Evolutionary conservation across 139 green algal genomes (phyloP), one percentile per base, ranked within the genome.

Genomic region (Monoraphidium neglectum): DNA sequence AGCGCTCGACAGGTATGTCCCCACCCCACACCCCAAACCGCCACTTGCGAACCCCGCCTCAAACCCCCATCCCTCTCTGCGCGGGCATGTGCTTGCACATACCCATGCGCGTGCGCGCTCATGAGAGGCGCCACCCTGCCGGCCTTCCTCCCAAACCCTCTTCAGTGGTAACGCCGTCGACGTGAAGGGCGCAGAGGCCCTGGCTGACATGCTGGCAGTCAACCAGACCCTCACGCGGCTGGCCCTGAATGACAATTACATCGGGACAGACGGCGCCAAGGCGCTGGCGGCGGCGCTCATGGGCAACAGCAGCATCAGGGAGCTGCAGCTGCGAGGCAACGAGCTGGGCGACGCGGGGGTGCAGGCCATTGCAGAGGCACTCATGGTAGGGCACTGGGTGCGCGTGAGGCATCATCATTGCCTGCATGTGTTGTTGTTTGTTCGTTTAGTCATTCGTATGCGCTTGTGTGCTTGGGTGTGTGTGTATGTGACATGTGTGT

Each of bases 271-370:
- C 64, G 92, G 92, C 16, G 86, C 86, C 37, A 80, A 70, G 1
- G 91, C 91, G 0, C 71, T 98, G 18, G 88, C 93, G 33, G 87
- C 90, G 28, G 94, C 92, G 0, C 77, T 98, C 15, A 65, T 56
- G 1, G 63, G 79, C 6, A 98, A 94, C 86, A 88, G 68, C 43
- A 86, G 69, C 2, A 68, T 98, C 3, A 68, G 84, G 82, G 89
- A 96, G 82, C 85, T 99, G 69, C 82, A 86, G 37, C 77, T 99
- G 37, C 95, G 95, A 84, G 96, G 96, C 53, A 99, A 98, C 78
- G 91, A 96, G 37, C 85, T 98, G 37, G 94, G 92, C 0, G 89
- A 99, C 56, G 87, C 87, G 75, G 96, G 96, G 0, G 80, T 97
- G 23, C 84, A 88, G 72, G 85, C 83, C 32, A 78, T 99, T 12